Evolutionary conservation across 805 yeast species (phyloP), one percentile per base, ranked within the genome.

Genomic region (Lachancea nothofagi): DNA sequence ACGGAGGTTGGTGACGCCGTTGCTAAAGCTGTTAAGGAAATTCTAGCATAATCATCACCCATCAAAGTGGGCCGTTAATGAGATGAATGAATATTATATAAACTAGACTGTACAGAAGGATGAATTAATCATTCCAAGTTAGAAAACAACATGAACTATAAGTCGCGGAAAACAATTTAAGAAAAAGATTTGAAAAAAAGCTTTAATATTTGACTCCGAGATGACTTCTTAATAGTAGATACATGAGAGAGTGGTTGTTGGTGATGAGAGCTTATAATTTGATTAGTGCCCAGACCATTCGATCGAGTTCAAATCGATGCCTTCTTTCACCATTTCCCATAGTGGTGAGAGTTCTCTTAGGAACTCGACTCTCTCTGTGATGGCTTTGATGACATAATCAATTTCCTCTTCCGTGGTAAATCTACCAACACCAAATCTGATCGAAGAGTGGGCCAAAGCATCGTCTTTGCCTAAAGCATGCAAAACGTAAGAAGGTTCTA

Each of bases 271-370:
- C 9, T 10, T 7, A 12, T 10, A 19, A 5, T 10, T 17, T 18
- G 23, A 14, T 64, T 64, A 93, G 66, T 93, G 98, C 49, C 96
- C 97, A 44, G 96, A 85, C 98, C 98, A 93, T 69, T 93, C 95
- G 55, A 93, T 93, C 24, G 94, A 75, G 57, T 83, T 76, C 62
- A 93, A 71, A 60, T 93, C 98, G 55, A 93, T 90, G 51, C 98
- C 98, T 50, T 93, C 97, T 66, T 93, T 96, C 42, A 87, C 96
- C 97, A 93, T 89, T 69, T 93, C 98, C 97, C 97, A 93, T 54
- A 93, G 71, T 35, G 98, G 98, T 42, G 93, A 80, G 66, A 93
- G 72, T 57, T 88, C 90, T 66, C 98, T 78, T 60, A 93, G 74
- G 66, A 87, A 87, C 48, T 80, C 81, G 40, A 93, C 97, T 65